A percentile compares a stretch with the other conserved stretches of the same genome.
phyloP scores from a whole-genome alignment of 805 yeast species.

The Debaryomyces prosopidis region DNA sequence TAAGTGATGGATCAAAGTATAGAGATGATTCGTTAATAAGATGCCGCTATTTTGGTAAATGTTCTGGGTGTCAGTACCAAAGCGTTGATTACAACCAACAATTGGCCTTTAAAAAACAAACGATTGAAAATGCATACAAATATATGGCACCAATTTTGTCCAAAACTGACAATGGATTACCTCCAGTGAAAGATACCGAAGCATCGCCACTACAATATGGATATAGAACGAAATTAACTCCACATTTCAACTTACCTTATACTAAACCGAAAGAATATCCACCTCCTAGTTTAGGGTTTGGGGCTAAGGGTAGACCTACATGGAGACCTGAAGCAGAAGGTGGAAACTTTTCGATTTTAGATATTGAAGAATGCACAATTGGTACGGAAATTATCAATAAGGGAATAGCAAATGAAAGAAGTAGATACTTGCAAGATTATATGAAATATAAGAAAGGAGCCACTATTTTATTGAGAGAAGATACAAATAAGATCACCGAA shows the following conservation, averaged over 20 bases:
- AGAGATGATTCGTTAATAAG: slow-evolving; percentile 61
- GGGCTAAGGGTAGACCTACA: slow-evolving; percentile 74
- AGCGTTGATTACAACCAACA: slow-evolving; percentile 73
- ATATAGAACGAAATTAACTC: slow-evolving; percentile 92
- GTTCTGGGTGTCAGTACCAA: slow-evolving; percentile 96
- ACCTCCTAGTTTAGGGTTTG: slow-evolving; percentile 84
- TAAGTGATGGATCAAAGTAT: slow-evolving; percentile 33
- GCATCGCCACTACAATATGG: slow-evolving; percentile 74
- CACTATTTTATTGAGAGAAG: slow-evolving; percentile 81
- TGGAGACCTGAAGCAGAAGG: slow-evolving; percentile 60
- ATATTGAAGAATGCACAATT: slow-evolving; percentile 91
- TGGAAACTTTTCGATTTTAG: slow-evolving; percentile 68
- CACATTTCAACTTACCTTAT: slow-evolving; percentile 86
- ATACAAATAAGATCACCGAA: slow-evolving; percentile 47
- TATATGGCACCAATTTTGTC: slow-evolving; percentile 66
- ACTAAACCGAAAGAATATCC: slow-evolving; percentile 34
- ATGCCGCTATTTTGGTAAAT: slow-evolving; percentile 85
- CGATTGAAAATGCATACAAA: slow-evolving; percentile 79
- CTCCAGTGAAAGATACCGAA: slow-evolving; percentile 62
- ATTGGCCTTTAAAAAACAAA: slow-evolving; percentile 66
- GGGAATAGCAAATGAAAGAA: slow-evolving; percentile 73
- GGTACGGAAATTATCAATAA: slow-evolving; percentile 78
- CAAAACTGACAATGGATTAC: slow-evolving; percentile 43
- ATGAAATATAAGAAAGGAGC: slow-evolving; percentile 71
- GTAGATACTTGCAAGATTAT: slow-evolving; percentile 47